Base-by-base conservation (phyloP, 2,329 filamentous ascomycete genomes). In the Fusarium succisae region DNA sequence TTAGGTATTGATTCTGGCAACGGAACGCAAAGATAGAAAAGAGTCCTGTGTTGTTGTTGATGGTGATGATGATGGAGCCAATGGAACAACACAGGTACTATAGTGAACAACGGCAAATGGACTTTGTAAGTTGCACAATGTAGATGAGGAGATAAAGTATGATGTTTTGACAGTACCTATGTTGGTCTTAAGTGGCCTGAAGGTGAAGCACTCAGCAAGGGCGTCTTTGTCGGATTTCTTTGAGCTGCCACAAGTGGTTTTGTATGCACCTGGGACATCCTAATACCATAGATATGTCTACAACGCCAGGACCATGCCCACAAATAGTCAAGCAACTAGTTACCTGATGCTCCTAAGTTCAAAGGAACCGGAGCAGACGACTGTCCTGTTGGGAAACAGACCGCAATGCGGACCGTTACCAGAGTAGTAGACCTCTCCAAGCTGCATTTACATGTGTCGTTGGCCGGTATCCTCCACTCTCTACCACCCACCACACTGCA, bases 401-500 rank as follows among this genome's bases (percentile, higher is more conserved):
- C 65, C 72, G 65, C 70, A 64, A 61, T 66, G 76, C 72, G 74
- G 61, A 66, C 74, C 65, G 66, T 72, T 69, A 62, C 63, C 66
- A 63, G 66, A 63, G 66, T 62, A 41, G 66, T 65, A 66, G 66
- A 73, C 76, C 63, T 53, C 44, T 68, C 66, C 69, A 75, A 77
- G 70, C 74, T 78, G 77, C 73, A 78, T 74, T 70, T 74, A 69
- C 54, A 77, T 69, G 71, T 75, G 78, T 67, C 70, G 77, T 77
- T 76, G 71, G 63, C 75, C 74, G 73, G 63, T 56, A 59, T 55
- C 55, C 39, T 55, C 63, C 59, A 53, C 65, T 44, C 14, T 54
- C 28, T 32, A 43, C 53, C 60, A 56, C 51, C 72, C 66, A 62
- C 43, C 56, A 55, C 54, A 55, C 67, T 69, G 45, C 50, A 69